Evolutionary conservation across 768 basidiomycete species (phyloP), one percentile per base, ranked within the genome.

Genomic region (Trametes cubensis): DNA sequence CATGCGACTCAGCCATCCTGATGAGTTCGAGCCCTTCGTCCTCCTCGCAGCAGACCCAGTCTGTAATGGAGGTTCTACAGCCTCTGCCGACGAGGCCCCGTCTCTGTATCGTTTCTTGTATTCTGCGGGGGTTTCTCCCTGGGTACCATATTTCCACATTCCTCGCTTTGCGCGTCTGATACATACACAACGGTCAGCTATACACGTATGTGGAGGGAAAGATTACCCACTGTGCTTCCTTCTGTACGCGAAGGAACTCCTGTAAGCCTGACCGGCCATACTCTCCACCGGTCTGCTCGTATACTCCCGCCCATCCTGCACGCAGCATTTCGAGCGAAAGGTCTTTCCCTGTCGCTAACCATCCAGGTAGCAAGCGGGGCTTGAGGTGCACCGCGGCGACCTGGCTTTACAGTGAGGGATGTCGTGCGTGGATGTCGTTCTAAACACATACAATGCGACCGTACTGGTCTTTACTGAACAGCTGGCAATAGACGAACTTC

Each of bases 401-500:
- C 91, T 95, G 63, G 51, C 34, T 45, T 26, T 3, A 15, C 17
- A 46, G 25, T 34, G 20, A 15, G 57, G 54, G 25, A n/a, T 28
- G 46, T 42, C 25, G 4, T 20, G 64, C 6, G 25, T 6, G 0
- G 3, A n/a, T 40, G 28, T n/a, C n/a, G 41, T 18, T 7, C 7
- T n/a, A n/a, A 7, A 21, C 23, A 79, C 87, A 59, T 65, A 95
- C 95, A 20, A 92, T 80, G 18, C 95, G 88, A 4, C 79, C 77
- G 72, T 96, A 97, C 66, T 94, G 95, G 70, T 98, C 95, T 47
- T 84, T 85, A 7, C 83, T 78, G 44, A 91, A 63, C 8, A 95
- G 71, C 66, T 93, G 90, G 66, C 90, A 90, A 53, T 84, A 85
- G 1, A 97, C 78, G 0, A 73, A 79, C 64, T 81, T 84, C 0